Evolutionary conservation across 306 rosid species (phyloP), one percentile per base, ranked within the genome.

Genomic region (Prunus salicina): DNA sequence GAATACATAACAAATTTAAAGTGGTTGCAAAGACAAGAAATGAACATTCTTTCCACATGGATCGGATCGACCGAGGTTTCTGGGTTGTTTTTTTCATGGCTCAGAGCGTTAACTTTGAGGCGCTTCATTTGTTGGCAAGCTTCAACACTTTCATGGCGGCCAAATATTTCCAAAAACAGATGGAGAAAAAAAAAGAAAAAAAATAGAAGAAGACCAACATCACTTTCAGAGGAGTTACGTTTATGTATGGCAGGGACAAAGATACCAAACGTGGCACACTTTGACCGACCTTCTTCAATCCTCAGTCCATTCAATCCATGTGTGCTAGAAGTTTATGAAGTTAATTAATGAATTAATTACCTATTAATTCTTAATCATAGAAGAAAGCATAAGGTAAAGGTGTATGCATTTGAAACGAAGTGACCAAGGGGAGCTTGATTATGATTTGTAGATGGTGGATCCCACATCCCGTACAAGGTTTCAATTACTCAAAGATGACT

Each of bases 41-140:
- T 34, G 9, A 34, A 34, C 25, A 15, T 72, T 41, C 53, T 16
- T 58, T 58, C 25, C 28, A 58, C 12, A 64, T 45, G 56, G 19
- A 41, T 72, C 49, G 16, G 58, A 46, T 11, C 0, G 47, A 46
- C 77, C 77, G 69, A 73, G 77, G 76, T 43, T 57, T 15, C 24
- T 72, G 24, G 43, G 57, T 72, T 41, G 41, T 57, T 24, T 28
- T 58, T 58, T 72, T 58, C 61, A 24, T 25, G 24, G 52, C 19
- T 9, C 65, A 38, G 28, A 73, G 25, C 77, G 77, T 22, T 61
- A 51, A 43, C 28, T 45, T 60, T 73, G 69, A 73, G 77, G 47
- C 18, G 58, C 47, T 11, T 25, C 1, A 20, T 46, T 73, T 61
- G 77, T 73, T 73, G 28, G 51, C 67, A 24, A 24, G 56, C 67